phyloP scores from a whole-genome alignment of 352 stramenopile species.

The Pythium volutum region DNA sequence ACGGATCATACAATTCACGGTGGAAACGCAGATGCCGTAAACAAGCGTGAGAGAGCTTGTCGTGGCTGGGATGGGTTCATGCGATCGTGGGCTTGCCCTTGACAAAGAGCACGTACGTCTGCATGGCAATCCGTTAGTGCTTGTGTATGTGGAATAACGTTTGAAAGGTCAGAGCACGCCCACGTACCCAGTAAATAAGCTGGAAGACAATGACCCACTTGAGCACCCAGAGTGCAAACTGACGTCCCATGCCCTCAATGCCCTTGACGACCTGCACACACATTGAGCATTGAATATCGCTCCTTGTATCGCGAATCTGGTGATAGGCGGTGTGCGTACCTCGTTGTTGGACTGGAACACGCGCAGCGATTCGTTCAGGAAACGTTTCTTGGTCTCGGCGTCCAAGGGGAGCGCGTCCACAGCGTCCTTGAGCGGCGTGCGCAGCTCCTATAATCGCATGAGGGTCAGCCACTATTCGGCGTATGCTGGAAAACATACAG shows the following conservation, averaged over 20 bases:
- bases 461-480: not conserved
- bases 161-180: constrained; percentile 1
- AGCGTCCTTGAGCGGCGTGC: constrained; percentile 52
- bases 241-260: constrained; percentile 46
- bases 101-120: constrained; percentile 27
- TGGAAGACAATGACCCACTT: constrained; percentile 60
- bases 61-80: not conserved
- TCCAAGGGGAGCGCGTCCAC: constrained; percentile 48
- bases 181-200: constrained; percentile 46
- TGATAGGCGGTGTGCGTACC: constrained; percentile 17
- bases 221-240: constrained; percentile 46
- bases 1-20: constrained; percentile 9
- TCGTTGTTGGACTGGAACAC: constrained; percentile 75
- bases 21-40: not conserved
- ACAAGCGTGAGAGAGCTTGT: not conserved
- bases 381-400: constrained; percentile 39
- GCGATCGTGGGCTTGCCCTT: constrained; percentile 13
- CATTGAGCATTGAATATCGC: too few relatives aligned
- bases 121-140: not conserved
- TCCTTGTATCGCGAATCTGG: too few relatives aligned
- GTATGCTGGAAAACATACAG: not conserved
- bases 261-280: constrained; percentile 50
- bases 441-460: constrained; percentile 22
- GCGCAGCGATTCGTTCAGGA: constrained; percentile 49
- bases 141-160: not conserved